phyloP scores from a whole-genome alignment of 78 protist species.

The Dictyostelium discoideum region dicty_2.7 NC_007090.3:4382501-4383000 shows the following conservation, averaged over 20 bases:
- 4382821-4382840: constrained; percentile 20
- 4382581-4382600: neutral
- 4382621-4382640: neutral
- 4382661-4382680: neutral
- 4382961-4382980: neutral
- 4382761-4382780: neutral
- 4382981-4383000: neutral
- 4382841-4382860: neutral
- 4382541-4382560: constrained; percentile 4
- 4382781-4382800: neutral
- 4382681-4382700: neutral
- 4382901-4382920: neutral
- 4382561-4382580: neutral
- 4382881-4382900: constrained; percentile 38
- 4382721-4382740: neutral
- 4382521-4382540: neutral
- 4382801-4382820: constrained; percentile 5
- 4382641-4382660: neutral
- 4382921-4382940: constrained; percentile 33
- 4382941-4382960: constrained; percentile 18
- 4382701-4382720: neutral
- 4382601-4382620: neutral
- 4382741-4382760: neutral
- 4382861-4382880: neutral
- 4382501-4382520: neutral